Conservation (phyloP, 306 rosid genomes). For the Spatholobus suberectus region DNA sequence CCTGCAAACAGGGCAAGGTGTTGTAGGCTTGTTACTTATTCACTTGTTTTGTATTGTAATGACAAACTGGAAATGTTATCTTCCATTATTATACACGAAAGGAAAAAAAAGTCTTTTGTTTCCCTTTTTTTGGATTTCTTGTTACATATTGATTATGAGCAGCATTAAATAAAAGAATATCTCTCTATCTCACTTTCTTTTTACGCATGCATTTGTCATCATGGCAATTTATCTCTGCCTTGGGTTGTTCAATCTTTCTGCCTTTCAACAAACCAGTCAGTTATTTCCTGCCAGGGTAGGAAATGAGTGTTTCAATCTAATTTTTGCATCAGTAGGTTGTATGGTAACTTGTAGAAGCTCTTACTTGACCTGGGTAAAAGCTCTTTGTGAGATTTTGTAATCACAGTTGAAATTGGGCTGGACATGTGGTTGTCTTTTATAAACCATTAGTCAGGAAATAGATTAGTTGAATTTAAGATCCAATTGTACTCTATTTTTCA, state of each 20-base stretch:
- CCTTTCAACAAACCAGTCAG: conserved; percentile 21
- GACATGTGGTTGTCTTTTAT: neutral
- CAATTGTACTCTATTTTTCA: conserved; percentile 7
- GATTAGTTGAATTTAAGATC: conserved; percentile 13
- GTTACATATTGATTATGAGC: conserved; percentile 19
- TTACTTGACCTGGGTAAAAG: conserved; percentile 4
- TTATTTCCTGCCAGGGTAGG: conserved; percentile 21
- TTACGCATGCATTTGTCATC: conserved; percentile 23
- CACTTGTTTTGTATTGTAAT: conserved; percentile 41
- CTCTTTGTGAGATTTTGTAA: conserved; percentile 33
- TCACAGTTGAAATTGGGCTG: conserved; percentile 18
- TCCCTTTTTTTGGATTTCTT: conserved; percentile 7
- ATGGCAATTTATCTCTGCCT: neutral
- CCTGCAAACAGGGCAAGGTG: conserved; percentile 99
- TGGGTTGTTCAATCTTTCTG: conserved; percentile 18
- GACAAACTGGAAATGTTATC: conserved; percentile 35
- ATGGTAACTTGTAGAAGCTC: neutral
- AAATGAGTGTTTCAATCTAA: conserved; percentile 20
- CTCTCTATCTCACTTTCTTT: conserved; percentile 20
- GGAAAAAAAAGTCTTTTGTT: neutral
- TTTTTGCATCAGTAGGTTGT: neutral
- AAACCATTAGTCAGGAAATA: conserved; percentile 28
- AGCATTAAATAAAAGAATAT: neutral
- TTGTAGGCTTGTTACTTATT: conserved; percentile 52
- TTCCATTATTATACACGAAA: neutral